Evolutionary conservation across 164 flowering plant species (phyloP).

Genomic region (grape (Vitis vinifera)): ASM3070453v1 NC_081821.1:7357001-7357500

Average conservation of each 20-base stretch:
- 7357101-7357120: conserved; percentile 33
- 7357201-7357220: conserved; percentile 21
- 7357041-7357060: conserved; percentile 42
- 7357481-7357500: neutral
- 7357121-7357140: conserved; percentile 52
- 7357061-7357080: conserved; percentile 35
- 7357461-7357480: neutral
- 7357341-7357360: conserved; percentile 41
- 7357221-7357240: conserved; percentile 66
- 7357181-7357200: conserved; percentile 41
- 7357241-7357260: conserved; percentile 67
- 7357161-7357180: conserved; percentile 36
- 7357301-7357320: conserved; percentile 32
- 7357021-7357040: conserved; percentile 60
- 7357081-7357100: conserved; percentile 48
- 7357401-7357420: conserved; percentile 29
- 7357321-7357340: conserved; percentile 47
- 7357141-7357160: conserved; percentile 55
- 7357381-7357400: conserved; percentile 49
- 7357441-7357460: conserved; percentile 24
- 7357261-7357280: conserved; percentile 43
- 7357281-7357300: conserved; percentile 49
- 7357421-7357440: conserved; percentile 34
- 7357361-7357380: conserved; percentile 38
- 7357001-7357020: conserved; percentile 44